Base-by-base conservation (phyloP, 1,284 basidiomycete species). In the Naganishia liquefaciens region DNA sequence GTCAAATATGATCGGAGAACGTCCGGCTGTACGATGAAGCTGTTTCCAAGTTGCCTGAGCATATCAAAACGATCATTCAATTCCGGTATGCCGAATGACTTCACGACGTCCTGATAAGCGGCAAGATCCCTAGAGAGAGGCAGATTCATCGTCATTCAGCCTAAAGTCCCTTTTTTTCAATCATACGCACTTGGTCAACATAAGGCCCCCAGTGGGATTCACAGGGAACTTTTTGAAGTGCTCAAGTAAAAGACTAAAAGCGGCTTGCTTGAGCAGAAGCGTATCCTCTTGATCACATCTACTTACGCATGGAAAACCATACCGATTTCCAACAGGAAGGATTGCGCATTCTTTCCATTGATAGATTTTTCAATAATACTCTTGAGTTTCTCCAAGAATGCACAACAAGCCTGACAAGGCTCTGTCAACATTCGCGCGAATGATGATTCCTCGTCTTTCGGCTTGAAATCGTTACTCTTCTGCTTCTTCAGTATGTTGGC, bases 31-130 rank as follows among this genome's bases (percentile, higher is more conserved):
- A 97, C 90, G 70, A 97, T 88, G 83, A 98, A 99, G 65, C 95
- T 85, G 75, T 98, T 96, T 72, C 96, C 96, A 1, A 99, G 87
- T 78, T 99, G 94, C 51, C 95, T 89, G 69, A 99, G 88, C 83
- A 99, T 98, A 75, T 99, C 96, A 81, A 96, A 99, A 21, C 96
- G 91, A 77, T 98, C 95, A 68, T 88, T 87, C 3, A 99, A 82
- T 1, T 90, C 84, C 1, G 90, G 84, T 47, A 96, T 88, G 37
- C 84, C 83, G 79, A 95, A 98, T 15, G 85, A 86, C 66, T 84
- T 81, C 68, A 97, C 87, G 2, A 86, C 86, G 72, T 99, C 96
- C 82, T 99, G 96, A 75, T 99, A 99, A 49, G 90, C 88, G 70
- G 95, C 96, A 68, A 99, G 85, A 76, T 99, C 96, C 80, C 91